Evolutionary conservation across 768 basidiomycete species (phyloP).

Genomic region (Lyophyllum semitale): DNA sequence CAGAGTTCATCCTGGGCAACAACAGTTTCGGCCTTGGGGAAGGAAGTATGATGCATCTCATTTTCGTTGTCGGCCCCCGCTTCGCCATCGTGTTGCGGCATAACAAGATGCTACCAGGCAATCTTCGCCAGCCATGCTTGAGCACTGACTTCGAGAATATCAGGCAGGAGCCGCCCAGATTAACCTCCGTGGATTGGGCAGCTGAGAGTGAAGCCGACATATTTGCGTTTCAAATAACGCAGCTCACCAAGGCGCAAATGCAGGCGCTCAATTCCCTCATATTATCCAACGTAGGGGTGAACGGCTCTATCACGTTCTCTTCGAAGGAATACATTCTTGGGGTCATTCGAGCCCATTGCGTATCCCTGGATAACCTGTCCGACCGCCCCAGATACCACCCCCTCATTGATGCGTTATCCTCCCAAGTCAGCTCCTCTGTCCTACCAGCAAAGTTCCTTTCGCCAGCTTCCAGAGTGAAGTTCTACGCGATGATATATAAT

Average conservation of each 20-base stretch:
- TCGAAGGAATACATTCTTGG: slow-evolving; percentile 13
- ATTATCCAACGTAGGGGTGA: slow-evolving; percentile 9
- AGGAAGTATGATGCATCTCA: slow-evolving; percentile 23
- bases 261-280: slow-evolving; percentile 16
- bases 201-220: slow-evolving; percentile 15
- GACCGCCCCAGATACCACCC: slow-evolving; percentile 1
- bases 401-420: not conserved
- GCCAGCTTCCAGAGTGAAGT: not conserved
- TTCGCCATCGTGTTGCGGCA: slow-evolving; percentile 24
- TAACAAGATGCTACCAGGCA: not conserved
- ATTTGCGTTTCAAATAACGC: slow-evolving; percentile 23
- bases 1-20: slow-evolving; percentile 29
- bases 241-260: slow-evolving; percentile 21
- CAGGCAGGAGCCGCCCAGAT: not conserved
- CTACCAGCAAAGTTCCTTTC: not conserved
- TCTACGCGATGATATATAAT: not conserved
- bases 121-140: not conserved
- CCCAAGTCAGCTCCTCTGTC: not conserved
- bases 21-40: slow-evolving; percentile 33
- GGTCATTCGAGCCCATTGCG: slow-evolving; percentile 6
- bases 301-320: slow-evolving; percentile 17
- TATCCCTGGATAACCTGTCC: not conserved
- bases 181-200: not conserved
- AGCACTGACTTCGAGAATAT: slow-evolving; percentile 9
- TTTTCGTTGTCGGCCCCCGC: slow-evolving; percentile 31